These are phyloP conservation scores for Paramecium octaurelia DNA, from an alignment of 73 alveolate genomes.

Conservation along the genomic window DNA sequence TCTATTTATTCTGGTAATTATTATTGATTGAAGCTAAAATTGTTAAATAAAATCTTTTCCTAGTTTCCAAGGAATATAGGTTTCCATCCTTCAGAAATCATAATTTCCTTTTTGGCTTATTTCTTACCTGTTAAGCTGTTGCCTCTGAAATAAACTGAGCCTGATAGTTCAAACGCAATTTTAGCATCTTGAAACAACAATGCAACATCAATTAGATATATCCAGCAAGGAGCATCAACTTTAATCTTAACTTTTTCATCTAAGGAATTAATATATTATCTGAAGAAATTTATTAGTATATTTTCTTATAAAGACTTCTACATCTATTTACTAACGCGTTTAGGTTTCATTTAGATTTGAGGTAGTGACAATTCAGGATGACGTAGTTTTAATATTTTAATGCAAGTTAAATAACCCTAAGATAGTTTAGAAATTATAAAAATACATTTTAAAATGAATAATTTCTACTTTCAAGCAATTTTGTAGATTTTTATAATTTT, in stretches of 20 bases:
- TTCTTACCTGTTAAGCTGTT: not conserved
- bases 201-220: not conserved
- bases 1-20: not conserved
- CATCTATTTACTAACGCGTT: not conserved
- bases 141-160: not conserved
- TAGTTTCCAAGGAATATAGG: not conserved
- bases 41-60: not conserved
- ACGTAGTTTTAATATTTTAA: not conserved
- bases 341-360: not conserved
- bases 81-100: not conserved
- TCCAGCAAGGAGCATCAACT: not conserved
- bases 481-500: not conserved
- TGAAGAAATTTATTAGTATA: not conserved
- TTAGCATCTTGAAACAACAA: not conserved
- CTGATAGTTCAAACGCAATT: not conserved
- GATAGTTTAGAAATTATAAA: not conserved
- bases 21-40: not conserved
- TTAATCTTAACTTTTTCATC: not conserved
- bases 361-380: not conserved
- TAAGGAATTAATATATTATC: not conserved
- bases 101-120: not conserved
- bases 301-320: not conserved
- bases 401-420: not conserved
- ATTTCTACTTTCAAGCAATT: not conserved
- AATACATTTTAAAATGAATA: not conserved